Conservation (phyloP, 208 protist species). For the Acanthamoeba castellanii region DNA sequence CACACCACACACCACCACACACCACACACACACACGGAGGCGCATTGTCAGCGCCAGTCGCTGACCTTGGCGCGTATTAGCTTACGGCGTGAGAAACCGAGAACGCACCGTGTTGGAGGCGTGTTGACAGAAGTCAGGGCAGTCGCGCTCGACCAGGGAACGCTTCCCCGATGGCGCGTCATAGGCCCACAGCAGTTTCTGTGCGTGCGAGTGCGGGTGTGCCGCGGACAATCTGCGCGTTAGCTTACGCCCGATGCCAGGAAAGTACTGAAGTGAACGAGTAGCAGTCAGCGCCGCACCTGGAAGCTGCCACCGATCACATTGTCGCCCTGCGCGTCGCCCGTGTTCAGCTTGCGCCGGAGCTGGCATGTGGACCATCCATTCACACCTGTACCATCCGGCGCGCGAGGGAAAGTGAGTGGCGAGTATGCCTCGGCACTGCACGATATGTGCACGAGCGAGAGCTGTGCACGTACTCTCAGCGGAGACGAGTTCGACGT, state of each 20-base stretch:
- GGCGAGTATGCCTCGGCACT: too few relatives aligned
- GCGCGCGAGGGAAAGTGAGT: not conserved
- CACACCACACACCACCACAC: not conserved
- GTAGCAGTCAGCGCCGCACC: not conserved
- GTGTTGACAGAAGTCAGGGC: constrained; percentile 2
- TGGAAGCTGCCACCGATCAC: not conserved
- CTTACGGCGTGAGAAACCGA: too few relatives aligned
- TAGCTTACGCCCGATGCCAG: too few relatives aligned
- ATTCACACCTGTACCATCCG: not conserved
- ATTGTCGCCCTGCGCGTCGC: not conserved
- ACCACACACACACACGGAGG: not conserved
- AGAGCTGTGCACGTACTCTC: not conserved
- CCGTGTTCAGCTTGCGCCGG: constrained; percentile 4
- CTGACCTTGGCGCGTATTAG: too few relatives aligned
- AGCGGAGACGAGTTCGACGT: not conserved
- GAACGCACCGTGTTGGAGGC: not conserved
- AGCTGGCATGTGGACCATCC: not conserved
- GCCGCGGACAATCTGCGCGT: too few relatives aligned
- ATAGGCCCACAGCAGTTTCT: constrained; percentile 1
- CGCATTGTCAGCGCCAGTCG: too few relatives aligned
- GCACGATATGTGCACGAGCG: not conserved
- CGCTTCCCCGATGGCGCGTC: not conserved
- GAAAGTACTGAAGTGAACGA: too few relatives aligned
- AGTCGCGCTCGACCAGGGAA: not conserved
- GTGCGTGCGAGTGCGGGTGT: not conserved